Conservation (phyloP, 352 stramenopile species). For the Phytophthora sansomeana region DNA sequence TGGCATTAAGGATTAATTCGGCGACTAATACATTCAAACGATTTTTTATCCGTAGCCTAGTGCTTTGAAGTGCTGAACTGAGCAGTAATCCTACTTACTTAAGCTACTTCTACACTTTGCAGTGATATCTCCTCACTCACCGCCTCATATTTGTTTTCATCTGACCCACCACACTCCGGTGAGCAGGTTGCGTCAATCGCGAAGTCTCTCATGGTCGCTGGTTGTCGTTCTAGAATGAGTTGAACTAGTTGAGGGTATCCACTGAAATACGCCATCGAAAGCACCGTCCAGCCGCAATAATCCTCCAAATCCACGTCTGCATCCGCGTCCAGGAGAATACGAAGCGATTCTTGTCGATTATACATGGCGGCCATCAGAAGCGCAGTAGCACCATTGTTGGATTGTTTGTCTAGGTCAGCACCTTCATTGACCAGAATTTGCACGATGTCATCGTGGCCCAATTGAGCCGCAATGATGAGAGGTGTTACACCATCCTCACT, state of each 20-base stretch:
- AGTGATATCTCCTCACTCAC: no score
- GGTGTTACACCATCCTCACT: not conserved
- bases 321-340: constrained; percentile 1
- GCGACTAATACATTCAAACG: no score
- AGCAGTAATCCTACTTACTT: no score
- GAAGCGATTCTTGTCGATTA: constrained; percentile 4
- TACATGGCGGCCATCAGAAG: constrained; percentile 3
- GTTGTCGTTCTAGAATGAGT: not conserved
- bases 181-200: not conserved
- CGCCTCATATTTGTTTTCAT: no score
- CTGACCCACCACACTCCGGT: no score
- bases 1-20: no score
- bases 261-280: constrained; percentile 8
- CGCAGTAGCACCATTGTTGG: not conserved
- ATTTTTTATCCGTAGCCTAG: no score
- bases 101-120: no score
- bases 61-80: no score
- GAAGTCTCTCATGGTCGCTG: not conserved
- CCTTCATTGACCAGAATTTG: not conserved
- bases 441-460: not conserved
- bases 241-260: not conserved
- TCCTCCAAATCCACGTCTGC: constrained; percentile 8
- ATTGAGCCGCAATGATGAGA: not conserved
- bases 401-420: not conserved
- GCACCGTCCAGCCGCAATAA: not conserved